Base-by-base conservation (phyloP, 345 rosid genomes). In the Aquilaria yunnanensis region DNA sequence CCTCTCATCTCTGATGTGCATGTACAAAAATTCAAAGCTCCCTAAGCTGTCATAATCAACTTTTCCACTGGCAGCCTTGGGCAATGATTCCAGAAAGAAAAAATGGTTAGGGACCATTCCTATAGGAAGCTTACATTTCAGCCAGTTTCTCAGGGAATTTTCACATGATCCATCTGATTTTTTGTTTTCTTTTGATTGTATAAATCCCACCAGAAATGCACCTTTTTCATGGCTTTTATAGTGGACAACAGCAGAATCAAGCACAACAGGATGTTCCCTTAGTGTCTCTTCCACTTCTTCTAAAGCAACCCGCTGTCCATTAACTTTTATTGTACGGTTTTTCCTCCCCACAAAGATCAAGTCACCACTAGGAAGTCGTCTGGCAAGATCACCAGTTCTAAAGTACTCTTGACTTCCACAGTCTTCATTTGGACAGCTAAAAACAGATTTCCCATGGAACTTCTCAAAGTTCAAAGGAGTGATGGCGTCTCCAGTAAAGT, bases 311-410 rank as follows among this genome's bases (percentile, higher is more conserved):
- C 95, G 92, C 55, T 90, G 92, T 41, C 97, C 99, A 72, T 82
- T 82, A 64, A 83, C 77, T 76, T 94, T 94, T 61, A 90, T 64
- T 33, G 81, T 81, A 12, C 90, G 90, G 66, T 94, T 96, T 72
- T 72, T 86, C 74, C 99, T 86, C 59, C 99, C 97, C 67, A 86
- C 52, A 64, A 83, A 90, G 65, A 88, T 68, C 78, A 90, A 80
- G 77, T 88, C 95, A 60, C 97, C 89, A 47, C 82, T 82, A 55
- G 75, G 62, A 67, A 94, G 83, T 66, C 65, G 72, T 74, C 60
- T 65, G 7, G 88, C 99, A 74, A 83, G 85, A 77, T 94, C 99
- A 77, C 99, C 99, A 60, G 97, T 94, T 80, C 76, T 82, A 71
- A 77, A 84, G 69, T 83, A 86, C 45, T 73, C 58, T 63, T 45